Evolutionary conservation across 2,329 filamentous ascomycete species (phyloP), one percentile per base, ranked within the genome.

Genomic region (Xylariaceae sp.): DNA sequence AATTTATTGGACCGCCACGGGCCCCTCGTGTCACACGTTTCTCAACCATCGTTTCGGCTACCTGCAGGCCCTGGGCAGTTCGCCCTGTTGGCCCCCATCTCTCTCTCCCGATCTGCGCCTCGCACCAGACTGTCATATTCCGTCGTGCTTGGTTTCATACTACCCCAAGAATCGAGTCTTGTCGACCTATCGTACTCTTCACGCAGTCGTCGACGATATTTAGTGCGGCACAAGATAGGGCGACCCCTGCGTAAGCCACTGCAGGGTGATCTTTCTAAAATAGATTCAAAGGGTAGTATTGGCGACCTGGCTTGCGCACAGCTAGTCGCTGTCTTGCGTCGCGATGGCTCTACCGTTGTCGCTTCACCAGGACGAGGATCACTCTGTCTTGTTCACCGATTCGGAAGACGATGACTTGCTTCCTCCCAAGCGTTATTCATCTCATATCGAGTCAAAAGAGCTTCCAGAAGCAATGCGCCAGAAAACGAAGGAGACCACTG

Each of bases 371-470:
- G 62, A 64, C 19, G 62, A 64, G 45, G 62, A 65, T 33, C 58
- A 52, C 30, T 63, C 62, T n/a, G 49, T 65, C 42, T 53, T 65
- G 43, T 48, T 65, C 39, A 61, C 60, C 44, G 62, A 65, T 47
- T 64, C 63, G 18, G 63, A 65, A 27, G 62, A 63, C 42, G 63
- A 65, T 39, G 63, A 58, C 33, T 30, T 62, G 10, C 50, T 63
- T 15, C 56, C 60, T 41, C 48, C 53, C 39, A 55, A 54, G 17
- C 56, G 48, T 48, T 53, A 56, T n/a, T 52, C 52, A 15, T 44
- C 55, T 32, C 52, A 45, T 39, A 35, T 54, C 35, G 43, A 55
- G 22, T 50, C 57, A 19, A 57, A 54, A 22, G 53, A 57, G 22
- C 47, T 54, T 10, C 53, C 54, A 30, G 57, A 63, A 44, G 53